Conservation (phyloP, 257 asterid species). For the Ehretia macrophylla region DNA sequence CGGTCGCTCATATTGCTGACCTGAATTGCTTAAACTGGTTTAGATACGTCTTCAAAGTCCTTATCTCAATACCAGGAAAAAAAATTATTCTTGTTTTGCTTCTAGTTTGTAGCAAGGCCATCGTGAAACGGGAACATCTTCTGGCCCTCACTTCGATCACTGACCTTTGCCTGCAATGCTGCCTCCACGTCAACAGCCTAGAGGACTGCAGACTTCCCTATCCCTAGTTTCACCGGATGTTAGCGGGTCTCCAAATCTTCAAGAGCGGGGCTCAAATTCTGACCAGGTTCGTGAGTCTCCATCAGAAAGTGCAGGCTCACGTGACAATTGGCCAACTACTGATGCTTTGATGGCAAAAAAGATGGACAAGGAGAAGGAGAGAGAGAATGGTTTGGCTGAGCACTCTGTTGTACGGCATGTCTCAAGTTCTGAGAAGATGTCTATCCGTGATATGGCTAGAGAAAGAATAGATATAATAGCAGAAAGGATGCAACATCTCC, state of each 20-base stretch:
- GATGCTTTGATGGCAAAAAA: conserved; percentile 42
- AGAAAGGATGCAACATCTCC: conserved; percentile 86
- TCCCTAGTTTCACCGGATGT: conserved; percentile 77
- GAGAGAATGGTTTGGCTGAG: conserved; percentile 34
- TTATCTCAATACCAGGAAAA: too few relatives aligned
- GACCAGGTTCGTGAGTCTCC: conserved; percentile 84
- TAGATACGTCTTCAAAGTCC: too few relatives aligned
- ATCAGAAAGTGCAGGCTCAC: conserved; percentile 92
- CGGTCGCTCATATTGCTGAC: background rate
- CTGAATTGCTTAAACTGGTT: background rate
- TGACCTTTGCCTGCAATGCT: conserved; percentile 61
- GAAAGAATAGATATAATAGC: conserved; percentile 75
- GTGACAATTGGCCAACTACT: conserved; percentile 89
- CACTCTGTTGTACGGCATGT: conserved; percentile 66
- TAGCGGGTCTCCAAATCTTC: conserved; percentile 74
- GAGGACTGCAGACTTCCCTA: conserved; percentile 72
- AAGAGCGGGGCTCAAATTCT: conserved; percentile 75
- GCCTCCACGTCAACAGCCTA: conserved; percentile 94
- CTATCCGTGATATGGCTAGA: conserved; percentile 71
- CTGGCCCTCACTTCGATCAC: conserved; percentile 68
- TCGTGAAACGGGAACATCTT: conserved; percentile 54
- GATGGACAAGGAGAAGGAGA: conserved; percentile 1
- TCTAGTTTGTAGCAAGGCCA: conserved; percentile 12
- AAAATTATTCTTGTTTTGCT: background rate
- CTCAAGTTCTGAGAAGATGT: conserved; percentile 63